Percentiles rank a stretch among this genome's conserved stretches.
phyloP scores from a whole-genome alignment of 2,329 filamentous ascomycete genomes.

The Chrysosphaeria jannelii region DNA sequence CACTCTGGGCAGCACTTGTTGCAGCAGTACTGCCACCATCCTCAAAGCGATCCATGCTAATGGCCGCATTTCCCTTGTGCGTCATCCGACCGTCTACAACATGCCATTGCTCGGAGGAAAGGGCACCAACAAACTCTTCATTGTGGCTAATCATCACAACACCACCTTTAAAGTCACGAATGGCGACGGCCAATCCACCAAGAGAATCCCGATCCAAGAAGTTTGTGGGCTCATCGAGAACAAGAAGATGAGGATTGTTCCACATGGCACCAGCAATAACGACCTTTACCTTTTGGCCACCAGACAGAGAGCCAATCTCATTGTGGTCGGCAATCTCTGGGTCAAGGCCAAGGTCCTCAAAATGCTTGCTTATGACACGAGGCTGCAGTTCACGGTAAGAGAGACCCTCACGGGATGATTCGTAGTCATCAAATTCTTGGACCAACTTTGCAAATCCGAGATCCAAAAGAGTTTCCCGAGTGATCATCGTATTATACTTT shows the following conservation, averaged over 20 bases:
- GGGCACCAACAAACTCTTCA: conserved; percentile 89
- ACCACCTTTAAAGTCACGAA: conserved; percentile 91
- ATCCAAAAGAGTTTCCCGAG: conserved; percentile 64
- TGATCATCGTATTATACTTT: conserved; percentile 80
- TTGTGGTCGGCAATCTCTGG: conserved; percentile 98
- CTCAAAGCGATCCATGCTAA: conserved; percentile 62
- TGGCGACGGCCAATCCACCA: conserved; percentile 86
- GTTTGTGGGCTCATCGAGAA: conserved; percentile 96
- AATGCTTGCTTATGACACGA: conserved; percentile 87
- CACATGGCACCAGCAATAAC: conserved; percentile 90
- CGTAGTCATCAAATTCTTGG: conserved; percentile 96
- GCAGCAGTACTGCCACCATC: too few species aligned
- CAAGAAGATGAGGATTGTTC: conserved; percentile 94
- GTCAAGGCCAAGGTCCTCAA: conserved; percentile 85
- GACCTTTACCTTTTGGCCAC: conserved; percentile 97
- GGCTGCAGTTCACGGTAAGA: conserved; percentile 85
- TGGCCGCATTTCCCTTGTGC: conserved; percentile 46
- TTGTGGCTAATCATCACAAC: conserved; percentile 99
- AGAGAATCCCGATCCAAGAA: conserved; percentile 96
- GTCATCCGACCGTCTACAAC: conserved; percentile 68
- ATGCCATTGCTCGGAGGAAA: conserved; percentile 91
- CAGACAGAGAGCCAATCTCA: conserved; percentile 81
- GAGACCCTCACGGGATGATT: conserved; percentile 91
- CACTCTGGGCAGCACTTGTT: too few species aligned
- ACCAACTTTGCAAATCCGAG: conserved; percentile 78